Base-by-base conservation (phyloP, 73 alveolate species). In the Symbiodinium natans region DNA sequence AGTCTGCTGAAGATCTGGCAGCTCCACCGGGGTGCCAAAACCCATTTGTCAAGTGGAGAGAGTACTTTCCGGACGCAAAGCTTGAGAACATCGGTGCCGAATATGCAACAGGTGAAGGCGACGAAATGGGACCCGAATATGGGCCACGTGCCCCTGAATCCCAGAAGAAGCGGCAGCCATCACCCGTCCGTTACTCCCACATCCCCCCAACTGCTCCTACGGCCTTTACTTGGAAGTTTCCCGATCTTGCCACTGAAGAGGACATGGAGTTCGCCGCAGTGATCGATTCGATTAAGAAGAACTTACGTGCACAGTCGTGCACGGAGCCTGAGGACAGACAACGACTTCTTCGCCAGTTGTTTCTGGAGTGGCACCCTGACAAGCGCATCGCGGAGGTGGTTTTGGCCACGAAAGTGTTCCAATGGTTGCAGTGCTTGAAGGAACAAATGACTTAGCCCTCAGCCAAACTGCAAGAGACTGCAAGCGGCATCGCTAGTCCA, bases 61-160 rank as follows among this genome's bases (percentile, higher is more conserved):
- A 80, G 36, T 41, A 80, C 56, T 80, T 80, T 25, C 88, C 88
- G 33, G 88, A 80, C 13, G 88, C 54, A 1, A 38, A 80, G 23
- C 13, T 80, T 23, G 88, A 80, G 38, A 80, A 80, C 54, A 80
- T 80, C 88, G 88, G 88, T 17, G 56, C 88, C 38, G 88, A 80
- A 10, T 80, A 23, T 23, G 86, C 43, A 23, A 75, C 86, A n/a
- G 48, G 31, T 75, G 86, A 34, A 31, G 41, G 43, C 10, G 80
- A 74, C 43, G 84, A 74, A 3, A 17, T n/a, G 40, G n/a, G 42
- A 15, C 84, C 43, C 31, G 42, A 74, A 9, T 19, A 19, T 11
- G 84, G 84, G 33, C 84, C 84, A 11, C 43, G 11, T 25, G 43
- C 46, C 27, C 11, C 84, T n/a, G 31, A n/a, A n/a, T 9, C 29